Evolutionary conservation across 805 yeast species (phyloP).

Genomic region (Nakazawaea sp.): DNA sequence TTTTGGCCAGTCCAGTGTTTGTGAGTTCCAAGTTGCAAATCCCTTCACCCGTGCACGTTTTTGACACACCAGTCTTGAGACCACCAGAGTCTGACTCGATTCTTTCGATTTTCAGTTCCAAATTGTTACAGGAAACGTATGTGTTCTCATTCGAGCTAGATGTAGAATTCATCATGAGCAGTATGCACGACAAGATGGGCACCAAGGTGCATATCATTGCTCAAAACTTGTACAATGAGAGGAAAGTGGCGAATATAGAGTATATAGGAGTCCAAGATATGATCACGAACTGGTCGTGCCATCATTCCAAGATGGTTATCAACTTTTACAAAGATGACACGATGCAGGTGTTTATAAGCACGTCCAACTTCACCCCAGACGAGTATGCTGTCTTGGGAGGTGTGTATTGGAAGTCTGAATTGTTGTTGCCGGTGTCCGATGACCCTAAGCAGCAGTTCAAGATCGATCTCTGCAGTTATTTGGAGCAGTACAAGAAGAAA

Average conservation of each 20-base stretch:
- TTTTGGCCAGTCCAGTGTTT: conserved; percentile 20
- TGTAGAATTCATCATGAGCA: conserved; percentile 20
- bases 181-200: conserved; percentile 13
- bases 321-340: conserved; percentile 41
- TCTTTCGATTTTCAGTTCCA: conserved; percentile 2
- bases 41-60: conserved; percentile 9
- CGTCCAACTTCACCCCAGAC: conserved; percentile 47
- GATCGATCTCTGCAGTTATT: conserved; percentile 34
- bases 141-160: conserved; percentile 13
- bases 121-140: conserved; percentile 4
- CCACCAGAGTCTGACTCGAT: conserved; percentile 8
- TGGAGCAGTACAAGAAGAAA: conserved; percentile 32
- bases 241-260: conserved; percentile 18
- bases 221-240: conserved; percentile 26
- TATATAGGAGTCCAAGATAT: conserved; percentile 20
- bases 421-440: conserved; percentile 8
- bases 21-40: background rate
- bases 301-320: conserved; percentile 65
- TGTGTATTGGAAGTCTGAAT: conserved; percentile 9
- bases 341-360: conserved; percentile 47
- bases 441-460: conserved; percentile 32
- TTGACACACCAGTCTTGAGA: conserved; percentile 2
- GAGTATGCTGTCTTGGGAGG: conserved; percentile 37
- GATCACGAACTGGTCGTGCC: conserved; percentile 37
- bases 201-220: conserved; percentile 23